phyloP scores from a whole-genome alignment of 2,329 filamentous ascomycete species.

The Cladophialophora psammophila region DNA sequence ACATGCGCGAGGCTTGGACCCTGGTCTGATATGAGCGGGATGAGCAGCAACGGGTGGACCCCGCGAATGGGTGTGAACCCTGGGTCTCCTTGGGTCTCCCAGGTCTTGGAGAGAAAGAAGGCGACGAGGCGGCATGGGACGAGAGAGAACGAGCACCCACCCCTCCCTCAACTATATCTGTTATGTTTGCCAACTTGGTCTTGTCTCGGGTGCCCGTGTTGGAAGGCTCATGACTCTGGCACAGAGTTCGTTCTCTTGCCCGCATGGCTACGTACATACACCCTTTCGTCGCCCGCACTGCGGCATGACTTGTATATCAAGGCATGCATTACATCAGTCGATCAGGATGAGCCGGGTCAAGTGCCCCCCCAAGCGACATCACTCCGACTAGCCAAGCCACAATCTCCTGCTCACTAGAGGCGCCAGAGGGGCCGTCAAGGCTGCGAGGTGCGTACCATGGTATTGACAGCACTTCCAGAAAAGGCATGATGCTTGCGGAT shows the following conservation, averaged over 20 bases:
- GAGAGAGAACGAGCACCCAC: background rate
- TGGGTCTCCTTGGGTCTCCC: conserved; percentile 4
- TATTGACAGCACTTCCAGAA: conserved; percentile 31
- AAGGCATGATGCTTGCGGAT: conserved; percentile 21
- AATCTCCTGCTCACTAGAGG: conserved; percentile 12
- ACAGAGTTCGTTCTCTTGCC: conserved; percentile 12
- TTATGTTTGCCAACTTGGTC: conserved; percentile 14
- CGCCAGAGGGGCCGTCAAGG: conserved; percentile 21
- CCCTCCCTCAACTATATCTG: conserved; percentile 9
- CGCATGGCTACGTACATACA: conserved; percentile 28
- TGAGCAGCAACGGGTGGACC: conserved; percentile 22
- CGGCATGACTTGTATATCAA: conserved; percentile 34
- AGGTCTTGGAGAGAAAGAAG: conserved; percentile 3
- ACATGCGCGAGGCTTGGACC: conserved; percentile 19
- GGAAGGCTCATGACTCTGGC: conserved; percentile 27
- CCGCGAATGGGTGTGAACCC: conserved; percentile 19
- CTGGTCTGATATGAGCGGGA: conserved; percentile 19
- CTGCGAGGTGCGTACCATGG: conserved; percentile 19
- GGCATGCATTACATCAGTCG: conserved; percentile 29
- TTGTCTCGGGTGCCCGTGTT: conserved; percentile 29
- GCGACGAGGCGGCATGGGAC: conserved; percentile 18
- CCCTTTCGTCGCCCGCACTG: conserved; percentile 20
- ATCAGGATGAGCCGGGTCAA: conserved; percentile 27
- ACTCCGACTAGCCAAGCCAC: conserved; percentile 19
- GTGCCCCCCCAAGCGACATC: conserved; percentile 15